Conservation (phyloP, 768 basidiomycete species). For the Auriscalpium vulgare region DNA sequence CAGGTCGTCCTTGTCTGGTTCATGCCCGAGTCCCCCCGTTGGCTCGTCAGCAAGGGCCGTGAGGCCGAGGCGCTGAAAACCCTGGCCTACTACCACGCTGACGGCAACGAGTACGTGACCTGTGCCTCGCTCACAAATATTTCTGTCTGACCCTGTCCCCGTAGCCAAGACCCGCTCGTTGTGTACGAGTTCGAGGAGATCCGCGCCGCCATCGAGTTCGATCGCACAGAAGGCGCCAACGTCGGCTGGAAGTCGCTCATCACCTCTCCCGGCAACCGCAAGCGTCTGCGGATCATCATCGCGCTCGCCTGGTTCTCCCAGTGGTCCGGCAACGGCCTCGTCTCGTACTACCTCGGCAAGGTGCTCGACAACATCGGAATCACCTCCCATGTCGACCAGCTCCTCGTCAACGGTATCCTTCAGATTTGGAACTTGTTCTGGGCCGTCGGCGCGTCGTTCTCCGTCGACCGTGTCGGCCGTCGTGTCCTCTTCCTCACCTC, state of each 20-base stretch:
- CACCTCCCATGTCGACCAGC: slow-evolving; percentile 30
- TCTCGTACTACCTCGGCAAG: slow-evolving; percentile 3
- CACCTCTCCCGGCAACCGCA: slow-evolving; percentile 25
- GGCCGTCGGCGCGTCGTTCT: neutral
- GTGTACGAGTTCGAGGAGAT: slow-evolving; percentile 29
- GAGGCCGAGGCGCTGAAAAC: slow-evolving; percentile 40
- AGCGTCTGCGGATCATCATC: slow-evolving; percentile 26
- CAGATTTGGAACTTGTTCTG: slow-evolving; percentile 5
- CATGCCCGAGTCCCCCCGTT: slow-evolving; percentile 32
- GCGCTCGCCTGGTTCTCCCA: slow-evolving; percentile 25
- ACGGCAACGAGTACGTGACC: slow-evolving; percentile 29
- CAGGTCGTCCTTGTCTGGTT: slow-evolving; percentile 33
- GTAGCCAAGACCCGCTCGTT: slow-evolving; percentile 13
- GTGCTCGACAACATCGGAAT: slow-evolving; percentile 24
- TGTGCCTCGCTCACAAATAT: too few relatives aligned
- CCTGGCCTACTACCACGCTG: slow-evolving; percentile 49
- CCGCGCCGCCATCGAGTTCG: slow-evolving; percentile 26
- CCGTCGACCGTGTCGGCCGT: slow-evolving; percentile 21
- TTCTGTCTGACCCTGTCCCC: neutral
- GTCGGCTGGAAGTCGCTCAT: slow-evolving; percentile 22
- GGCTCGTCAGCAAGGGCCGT: slow-evolving; percentile 21
- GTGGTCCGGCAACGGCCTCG: slow-evolving; percentile 27
- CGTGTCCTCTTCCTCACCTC: neutral
- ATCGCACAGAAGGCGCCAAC: slow-evolving; percentile 16
- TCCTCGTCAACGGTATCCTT: slow-evolving; percentile 1